Evolutionary conservation across 2,329 filamentous ascomycete genomes (phyloP).

Genomic region (Xylariaceae sp.): DNA sequence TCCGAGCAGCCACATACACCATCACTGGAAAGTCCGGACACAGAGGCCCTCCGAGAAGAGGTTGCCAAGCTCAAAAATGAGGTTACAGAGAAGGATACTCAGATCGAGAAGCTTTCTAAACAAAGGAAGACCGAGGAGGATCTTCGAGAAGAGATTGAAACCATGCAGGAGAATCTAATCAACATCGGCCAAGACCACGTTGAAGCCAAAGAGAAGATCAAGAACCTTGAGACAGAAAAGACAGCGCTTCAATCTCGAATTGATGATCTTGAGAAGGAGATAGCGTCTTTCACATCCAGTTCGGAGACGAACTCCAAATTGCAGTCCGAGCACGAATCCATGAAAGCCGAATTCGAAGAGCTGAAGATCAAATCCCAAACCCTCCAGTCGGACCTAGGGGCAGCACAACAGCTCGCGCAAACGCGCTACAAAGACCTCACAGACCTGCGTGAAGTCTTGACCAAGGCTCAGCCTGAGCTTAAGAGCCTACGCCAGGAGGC

Average conservation of each 20-base stretch:
- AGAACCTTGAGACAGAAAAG: constrained; percentile 69
- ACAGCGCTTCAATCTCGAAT: constrained; percentile 60
- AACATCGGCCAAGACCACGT: constrained; percentile 80
- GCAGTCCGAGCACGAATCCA: constrained; percentile 53
- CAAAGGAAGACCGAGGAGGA: constrained; percentile 74
- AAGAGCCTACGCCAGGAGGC: constrained; percentile 74
- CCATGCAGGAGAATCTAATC: constrained; percentile 73
- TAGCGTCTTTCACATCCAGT: constrained; percentile 37
- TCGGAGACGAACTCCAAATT: constrained; percentile 49
- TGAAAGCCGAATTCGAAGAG: constrained; percentile 57
- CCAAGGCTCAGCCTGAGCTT: constrained; percentile 83
- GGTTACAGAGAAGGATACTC: constrained; percentile 61
- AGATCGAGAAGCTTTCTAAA: constrained; percentile 66
- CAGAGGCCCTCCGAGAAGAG: constrained; percentile 42
- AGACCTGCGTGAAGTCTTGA: constrained; percentile 72
- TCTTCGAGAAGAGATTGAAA: constrained; percentile 80
- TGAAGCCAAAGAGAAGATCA: constrained; percentile 71
- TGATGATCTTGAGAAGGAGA: constrained; percentile 65
- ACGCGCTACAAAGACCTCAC: constrained; percentile 83
- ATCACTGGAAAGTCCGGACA: constrained; percentile 23
- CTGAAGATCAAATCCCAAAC: constrained; percentile 65
- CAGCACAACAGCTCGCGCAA: constrained; percentile 81
- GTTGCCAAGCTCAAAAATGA: constrained; percentile 48
- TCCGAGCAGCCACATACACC: constrained; percentile 31
- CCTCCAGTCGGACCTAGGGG: constrained; percentile 78